phyloP scores from a whole-genome alignment of 2,329 filamentous ascomycete species.

The Colletotrichum incanum region DNA sequence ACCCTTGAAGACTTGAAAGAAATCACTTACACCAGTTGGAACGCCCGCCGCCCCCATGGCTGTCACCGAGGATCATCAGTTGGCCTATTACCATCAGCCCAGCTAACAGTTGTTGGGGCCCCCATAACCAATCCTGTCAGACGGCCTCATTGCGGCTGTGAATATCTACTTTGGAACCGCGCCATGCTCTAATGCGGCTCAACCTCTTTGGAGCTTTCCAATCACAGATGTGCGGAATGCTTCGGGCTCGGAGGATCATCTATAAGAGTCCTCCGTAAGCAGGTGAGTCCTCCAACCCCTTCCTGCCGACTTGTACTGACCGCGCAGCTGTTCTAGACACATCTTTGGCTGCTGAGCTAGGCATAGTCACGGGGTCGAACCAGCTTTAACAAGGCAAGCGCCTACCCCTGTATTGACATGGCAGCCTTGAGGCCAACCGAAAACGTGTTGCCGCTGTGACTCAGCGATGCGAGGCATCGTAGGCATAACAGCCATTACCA shows the following conservation, averaged over 20 bases:
- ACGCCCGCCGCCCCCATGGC: background rate
- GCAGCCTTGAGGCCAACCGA: constrained; percentile 25
- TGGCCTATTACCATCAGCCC: background rate
- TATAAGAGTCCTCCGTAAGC: background rate
- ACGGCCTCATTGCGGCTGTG: constrained; percentile 35
- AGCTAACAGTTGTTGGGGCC: constrained; percentile 3
- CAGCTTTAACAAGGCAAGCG: background rate
- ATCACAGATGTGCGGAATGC: background rate
- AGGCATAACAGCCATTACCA: background rate
- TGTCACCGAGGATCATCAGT: background rate
- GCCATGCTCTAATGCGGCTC: constrained; percentile 12
- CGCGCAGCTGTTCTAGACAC: background rate
- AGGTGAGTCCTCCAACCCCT: constrained; percentile 5
- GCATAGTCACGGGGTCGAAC: constrained; percentile 1
- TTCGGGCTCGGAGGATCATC: background rate
- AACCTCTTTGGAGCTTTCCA: background rate
- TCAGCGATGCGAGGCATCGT: constrained; percentile 12
- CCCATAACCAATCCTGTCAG: background rate
- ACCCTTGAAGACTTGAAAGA: background rate
- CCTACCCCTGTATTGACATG: background rate
- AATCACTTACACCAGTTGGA: background rate
- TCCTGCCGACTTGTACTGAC: background rate
- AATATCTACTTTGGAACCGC: constrained; percentile 20
- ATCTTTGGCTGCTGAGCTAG: background rate
- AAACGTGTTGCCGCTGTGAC: constrained; percentile 24